Conservation (phyloP, 352 stramenopile species). For the Phytophthora sp. region DNA sequence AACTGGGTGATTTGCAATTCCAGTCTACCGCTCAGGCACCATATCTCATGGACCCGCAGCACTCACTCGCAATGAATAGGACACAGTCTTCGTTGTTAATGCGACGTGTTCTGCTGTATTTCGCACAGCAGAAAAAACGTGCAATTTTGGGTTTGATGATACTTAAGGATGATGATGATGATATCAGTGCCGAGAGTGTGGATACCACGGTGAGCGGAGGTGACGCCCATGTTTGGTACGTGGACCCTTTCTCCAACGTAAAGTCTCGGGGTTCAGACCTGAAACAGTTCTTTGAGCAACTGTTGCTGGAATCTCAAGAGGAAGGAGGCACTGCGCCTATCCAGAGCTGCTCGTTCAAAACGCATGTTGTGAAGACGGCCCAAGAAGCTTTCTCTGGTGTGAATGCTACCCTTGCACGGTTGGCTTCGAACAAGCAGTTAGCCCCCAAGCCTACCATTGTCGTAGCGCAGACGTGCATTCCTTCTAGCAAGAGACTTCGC, state of each 20-base stretch:
- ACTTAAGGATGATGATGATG: slow-evolving; percentile 44
- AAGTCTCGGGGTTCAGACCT: slow-evolving; percentile 60
- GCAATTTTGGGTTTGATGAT: slow-evolving; percentile 62
- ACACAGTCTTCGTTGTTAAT: slow-evolving; percentile 28
- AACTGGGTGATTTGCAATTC: slow-evolving; percentile 75
- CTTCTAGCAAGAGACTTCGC: slow-evolving; percentile 67
- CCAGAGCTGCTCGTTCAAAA: slow-evolving; percentile 58
- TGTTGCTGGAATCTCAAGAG: slow-evolving; percentile 45
- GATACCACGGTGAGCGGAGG: slow-evolving; percentile 34
- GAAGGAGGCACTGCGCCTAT: slow-evolving; percentile 41
- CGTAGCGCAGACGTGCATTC: slow-evolving; percentile 77
- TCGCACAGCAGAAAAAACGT: slow-evolving; percentile 71
- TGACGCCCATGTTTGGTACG: slow-evolving; percentile 68
- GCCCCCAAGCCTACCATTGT: slow-evolving; percentile 84
- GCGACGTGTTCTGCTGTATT: slow-evolving; percentile 72
- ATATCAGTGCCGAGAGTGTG: slow-evolving; percentile 8
- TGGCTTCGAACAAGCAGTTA: slow-evolving; percentile 86
- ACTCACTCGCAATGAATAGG: slow-evolving; percentile 5
- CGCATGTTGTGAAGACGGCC: slow-evolving; percentile 80
- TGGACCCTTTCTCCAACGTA: slow-evolving; percentile 66
- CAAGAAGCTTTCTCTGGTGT: slow-evolving; percentile 83
- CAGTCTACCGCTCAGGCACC: slow-evolving; percentile 69
- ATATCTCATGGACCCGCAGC: slow-evolving; percentile 59
- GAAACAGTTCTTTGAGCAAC: slow-evolving; percentile 58
- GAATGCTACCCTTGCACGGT: slow-evolving; percentile 85